A percentile compares a stretch with the other conserved stretches of the same genome.
These are phyloP conservation scores for Botrytis paeoniae DNA, from an alignment of 2,329 filamentous ascomycete genomes.

Conservation along the genomic window DNA sequence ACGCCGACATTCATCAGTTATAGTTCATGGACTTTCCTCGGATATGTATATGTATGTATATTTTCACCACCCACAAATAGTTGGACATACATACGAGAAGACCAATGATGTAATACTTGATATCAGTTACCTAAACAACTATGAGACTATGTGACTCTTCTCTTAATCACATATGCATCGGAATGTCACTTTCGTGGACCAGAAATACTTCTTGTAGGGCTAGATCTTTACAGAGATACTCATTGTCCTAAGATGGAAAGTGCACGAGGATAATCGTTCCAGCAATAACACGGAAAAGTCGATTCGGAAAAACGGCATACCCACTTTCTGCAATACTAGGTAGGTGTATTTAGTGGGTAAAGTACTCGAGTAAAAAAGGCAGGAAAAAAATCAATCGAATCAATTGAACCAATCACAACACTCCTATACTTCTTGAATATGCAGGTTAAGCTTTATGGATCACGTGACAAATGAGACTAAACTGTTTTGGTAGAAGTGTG, in stretches of 20 bases:
- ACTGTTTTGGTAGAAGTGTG: neutral
- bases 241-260: neutral
- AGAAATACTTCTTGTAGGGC: neutral
- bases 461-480: fast-evolving
- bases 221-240: neutral
- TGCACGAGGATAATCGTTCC: neutral
- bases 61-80: neutral
- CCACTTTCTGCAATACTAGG: neutral
- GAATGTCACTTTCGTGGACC: neutral
- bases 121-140: neutral
- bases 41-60: neutral
- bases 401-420: neutral
- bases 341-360: neutral
- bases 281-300: neutral
- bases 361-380: neutral
- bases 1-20: neutral
- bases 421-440: neutral
- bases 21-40: neutral
- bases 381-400: no score
- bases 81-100: neutral
- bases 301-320: neutral
- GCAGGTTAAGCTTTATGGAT: neutral
- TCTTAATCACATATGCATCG: neutral
- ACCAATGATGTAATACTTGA: neutral
- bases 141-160: neutral